Percentiles rank a stretch among this genome's conserved stretches.
Evolutionary conservation across 2,329 filamentous ascomycete genomes (phyloP).

Genomic region (Nothophoma quercina): DNA sequence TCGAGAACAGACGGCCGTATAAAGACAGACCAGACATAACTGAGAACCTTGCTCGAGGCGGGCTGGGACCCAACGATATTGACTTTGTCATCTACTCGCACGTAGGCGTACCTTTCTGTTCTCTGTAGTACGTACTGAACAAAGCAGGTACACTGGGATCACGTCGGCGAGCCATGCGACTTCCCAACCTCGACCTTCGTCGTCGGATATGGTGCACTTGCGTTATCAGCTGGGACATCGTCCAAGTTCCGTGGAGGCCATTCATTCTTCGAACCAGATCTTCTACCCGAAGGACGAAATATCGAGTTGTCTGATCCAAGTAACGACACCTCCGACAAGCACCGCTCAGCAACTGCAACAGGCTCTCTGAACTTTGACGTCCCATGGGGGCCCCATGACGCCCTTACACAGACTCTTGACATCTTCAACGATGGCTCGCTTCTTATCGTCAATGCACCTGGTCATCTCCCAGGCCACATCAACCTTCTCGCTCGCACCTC

Average conservation of each 20-base stretch:
- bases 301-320: constrained; percentile 54
- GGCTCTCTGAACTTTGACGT: constrained; percentile 21
- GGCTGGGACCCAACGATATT: constrained; percentile 48
- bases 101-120: constrained; percentile 26
- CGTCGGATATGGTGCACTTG: constrained; percentile 45
- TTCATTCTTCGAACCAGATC: constrained; percentile 55
- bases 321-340: constrained; percentile 8
- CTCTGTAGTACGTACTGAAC: not conserved
- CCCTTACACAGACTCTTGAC: constrained; percentile 57
- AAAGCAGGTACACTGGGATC: constrained; percentile 52
- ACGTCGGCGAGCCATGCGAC: constrained; percentile 51
- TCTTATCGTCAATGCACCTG: constrained; percentile 59
- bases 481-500: constrained; percentile 58
- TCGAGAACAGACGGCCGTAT: constrained; percentile 56
- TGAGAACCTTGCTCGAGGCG: constrained; percentile 47
- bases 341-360: not conserved
- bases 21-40: constrained; percentile 51
- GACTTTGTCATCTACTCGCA: constrained; percentile 54
- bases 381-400: constrained; percentile 54
- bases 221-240: constrained; percentile 34
- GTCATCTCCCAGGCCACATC: constrained; percentile 62
- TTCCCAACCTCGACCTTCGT: constrained; percentile 51
- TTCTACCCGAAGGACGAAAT: constrained; percentile 53
- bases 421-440: constrained; percentile 59
- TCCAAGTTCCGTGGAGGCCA: constrained; percentile 38